phyloP scores from a whole-genome alignment of 495 filamentous ascomycete species.

The Aspergillus affinis region DNA sequence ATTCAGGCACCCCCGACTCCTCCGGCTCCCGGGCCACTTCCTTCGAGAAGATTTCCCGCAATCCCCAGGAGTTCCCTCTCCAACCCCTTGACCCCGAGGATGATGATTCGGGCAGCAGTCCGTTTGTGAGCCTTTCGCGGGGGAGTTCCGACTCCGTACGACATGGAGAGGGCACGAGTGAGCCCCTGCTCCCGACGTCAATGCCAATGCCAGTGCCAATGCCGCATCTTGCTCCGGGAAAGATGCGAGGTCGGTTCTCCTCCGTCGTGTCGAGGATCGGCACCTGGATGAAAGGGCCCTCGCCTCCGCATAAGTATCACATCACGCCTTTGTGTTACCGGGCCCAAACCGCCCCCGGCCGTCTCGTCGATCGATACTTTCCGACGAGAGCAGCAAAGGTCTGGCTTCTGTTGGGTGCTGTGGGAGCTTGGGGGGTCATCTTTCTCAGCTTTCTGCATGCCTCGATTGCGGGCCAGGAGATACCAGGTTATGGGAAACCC shows the following conservation, averaged over 20 bases:
- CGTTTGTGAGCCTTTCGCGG: conserved; percentile 15
- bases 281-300: conserved; percentile 52
- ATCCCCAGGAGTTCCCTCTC: not conserved
- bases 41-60: conserved; percentile 17
- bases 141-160: conserved; percentile 21
- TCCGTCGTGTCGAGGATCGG: conserved; percentile 27
- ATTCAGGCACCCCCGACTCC: not conserved
- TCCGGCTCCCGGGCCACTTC: conserved; percentile 21
- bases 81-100: conserved; percentile 11
- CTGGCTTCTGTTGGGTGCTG: conserved; percentile 45
- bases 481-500: conserved; percentile 62
- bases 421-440: conserved; percentile 62
- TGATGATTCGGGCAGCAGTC: conserved; percentile 16
- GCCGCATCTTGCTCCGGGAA: not conserved
- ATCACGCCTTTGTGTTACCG: conserved; percentile 63
- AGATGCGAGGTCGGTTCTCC: conserved; percentile 24
- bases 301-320: conserved; percentile 54
- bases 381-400: conserved; percentile 52
- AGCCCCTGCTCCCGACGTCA: conserved; percentile 27
- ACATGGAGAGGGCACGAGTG: conserved; percentile 17
- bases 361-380: conserved; percentile 55
- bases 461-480: conserved; percentile 54
- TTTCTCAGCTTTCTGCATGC: conserved; percentile 63
- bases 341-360: conserved; percentile 62
- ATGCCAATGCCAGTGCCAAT: not conserved